Conservation (phyloP, 805 yeast genomes). For the Lachancea waltii region DNA sequence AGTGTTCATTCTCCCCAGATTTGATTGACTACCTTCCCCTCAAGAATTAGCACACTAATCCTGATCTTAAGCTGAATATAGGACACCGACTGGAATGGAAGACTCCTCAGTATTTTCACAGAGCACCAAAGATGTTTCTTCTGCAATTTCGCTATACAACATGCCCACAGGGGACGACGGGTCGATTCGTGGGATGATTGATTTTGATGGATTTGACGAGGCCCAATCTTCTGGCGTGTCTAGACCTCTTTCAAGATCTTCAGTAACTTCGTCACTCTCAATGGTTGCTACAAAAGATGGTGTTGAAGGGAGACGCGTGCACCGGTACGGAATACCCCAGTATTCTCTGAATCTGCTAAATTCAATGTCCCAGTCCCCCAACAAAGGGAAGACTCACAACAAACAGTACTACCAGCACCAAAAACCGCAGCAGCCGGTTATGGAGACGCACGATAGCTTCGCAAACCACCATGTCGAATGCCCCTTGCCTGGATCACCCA, state of each 20-base stretch:
- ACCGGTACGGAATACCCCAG: conserved; percentile 38
- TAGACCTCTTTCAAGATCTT: conserved; percentile 54
- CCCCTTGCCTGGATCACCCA: conserved; percentile 34
- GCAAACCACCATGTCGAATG: conserved; percentile 14
- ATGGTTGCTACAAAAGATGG: conserved; percentile 74
- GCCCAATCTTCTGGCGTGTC: conserved; percentile 32
- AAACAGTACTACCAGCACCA: no score
- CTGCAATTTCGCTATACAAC: conserved; percentile 19
- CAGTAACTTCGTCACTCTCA: conserved; percentile 61
- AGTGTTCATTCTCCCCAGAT: no score
- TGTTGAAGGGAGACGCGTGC: conserved; percentile 54
- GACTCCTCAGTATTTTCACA: conserved; percentile 17
- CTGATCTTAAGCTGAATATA: background rate
- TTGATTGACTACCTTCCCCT: no score
- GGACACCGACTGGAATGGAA: conserved; percentile 1
- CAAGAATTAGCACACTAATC: no score
- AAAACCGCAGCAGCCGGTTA: no score
- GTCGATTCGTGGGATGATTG: conserved; percentile 20
- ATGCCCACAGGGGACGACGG: conserved; percentile 15
- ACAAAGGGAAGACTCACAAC: conserved; percentile 8
- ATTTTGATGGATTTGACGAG: conserved; percentile 20
- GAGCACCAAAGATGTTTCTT: conserved; percentile 20
- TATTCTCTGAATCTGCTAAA: conserved; percentile 35
- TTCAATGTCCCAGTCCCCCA: conserved; percentile 28
- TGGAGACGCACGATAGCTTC: conserved; percentile 3